phyloP scores from a whole-genome alignment of 2,329 filamentous ascomycete species.

The Grosmannia penicillata region DNA sequence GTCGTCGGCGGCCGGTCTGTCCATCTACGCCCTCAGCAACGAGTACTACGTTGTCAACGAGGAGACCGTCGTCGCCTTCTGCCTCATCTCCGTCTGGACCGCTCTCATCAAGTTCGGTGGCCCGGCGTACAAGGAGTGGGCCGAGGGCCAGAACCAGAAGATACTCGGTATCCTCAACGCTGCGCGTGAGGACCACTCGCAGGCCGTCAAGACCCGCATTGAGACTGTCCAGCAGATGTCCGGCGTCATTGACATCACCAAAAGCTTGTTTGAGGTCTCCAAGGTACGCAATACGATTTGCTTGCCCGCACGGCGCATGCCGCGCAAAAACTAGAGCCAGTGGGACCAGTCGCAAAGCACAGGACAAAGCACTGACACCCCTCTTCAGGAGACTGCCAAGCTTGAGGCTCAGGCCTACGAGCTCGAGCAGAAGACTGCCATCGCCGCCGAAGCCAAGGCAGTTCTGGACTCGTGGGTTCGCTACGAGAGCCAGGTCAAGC shows the following conservation, averaged over 20 bases:
- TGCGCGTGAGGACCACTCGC: conserved; percentile 85
- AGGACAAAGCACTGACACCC: conserved; percentile 6
- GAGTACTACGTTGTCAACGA: conserved; percentile 99
- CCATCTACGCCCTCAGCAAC: conserved; percentile 93
- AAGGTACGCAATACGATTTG: conserved; percentile 61
- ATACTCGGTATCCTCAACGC: conserved; percentile 91
- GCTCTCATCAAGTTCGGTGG: conserved; percentile 88
- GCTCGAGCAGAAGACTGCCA: conserved; percentile 88
- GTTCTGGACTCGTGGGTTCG: conserved; percentile 98
- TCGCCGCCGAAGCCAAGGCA: conserved; percentile 83
- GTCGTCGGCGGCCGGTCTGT: conserved; percentile 79
- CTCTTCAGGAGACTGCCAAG: conserved; percentile 76
- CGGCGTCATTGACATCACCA: conserved; percentile 90
- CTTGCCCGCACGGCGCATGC: too few species aligned
- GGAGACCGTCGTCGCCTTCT: conserved; percentile 89
- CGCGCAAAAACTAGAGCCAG: too few species aligned
- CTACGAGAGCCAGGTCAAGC: conserved; percentile 97
- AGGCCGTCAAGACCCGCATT: conserved; percentile 89
- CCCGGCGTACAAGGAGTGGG: conserved; percentile 86
- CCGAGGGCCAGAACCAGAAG: conserved; percentile 74
- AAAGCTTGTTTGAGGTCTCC: conserved; percentile 91
- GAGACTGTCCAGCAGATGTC: conserved; percentile 88
- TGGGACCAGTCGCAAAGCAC: too few species aligned
- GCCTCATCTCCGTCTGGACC: conserved; percentile 83
- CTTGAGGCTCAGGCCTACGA: conserved; percentile 94